Evolutionary conservation across 1,284 basidiomycete genomes (phyloP).

Genomic region (Rhodotorula sp.): DNA sequence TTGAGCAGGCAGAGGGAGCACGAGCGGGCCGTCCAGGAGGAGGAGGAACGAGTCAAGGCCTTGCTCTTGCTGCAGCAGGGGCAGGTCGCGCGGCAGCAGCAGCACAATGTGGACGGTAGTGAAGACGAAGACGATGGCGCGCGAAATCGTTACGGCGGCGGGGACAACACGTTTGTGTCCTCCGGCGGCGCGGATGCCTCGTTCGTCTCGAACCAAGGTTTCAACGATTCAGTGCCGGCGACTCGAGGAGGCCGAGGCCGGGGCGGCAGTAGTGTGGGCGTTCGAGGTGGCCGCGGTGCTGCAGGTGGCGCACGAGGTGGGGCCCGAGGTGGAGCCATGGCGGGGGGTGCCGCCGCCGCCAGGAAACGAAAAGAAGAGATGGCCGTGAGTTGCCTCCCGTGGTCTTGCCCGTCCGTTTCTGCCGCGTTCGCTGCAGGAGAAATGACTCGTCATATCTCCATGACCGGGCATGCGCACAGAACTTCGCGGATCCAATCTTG

Average conservation of each 20-base stretch:
- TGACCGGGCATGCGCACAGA: conserved; percentile 5
- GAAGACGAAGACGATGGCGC: conserved; percentile 1
- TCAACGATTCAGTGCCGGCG: not conserved
- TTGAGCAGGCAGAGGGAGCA: conserved; percentile 14
- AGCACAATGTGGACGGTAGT: not conserved
- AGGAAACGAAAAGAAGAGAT: conserved; percentile 38
- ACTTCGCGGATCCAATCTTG: conserved; percentile 40
- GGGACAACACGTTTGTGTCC: conserved; percentile 6
- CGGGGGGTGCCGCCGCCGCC: conserved; percentile 11
- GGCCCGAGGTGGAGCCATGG: conserved; percentile 6
- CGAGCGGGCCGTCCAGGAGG: not conserved
- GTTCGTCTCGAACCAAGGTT: conserved; percentile 31
- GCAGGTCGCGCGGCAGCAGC: not conserved
- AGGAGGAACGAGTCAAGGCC: conserved; percentile 1
- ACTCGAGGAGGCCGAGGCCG: not conserved
- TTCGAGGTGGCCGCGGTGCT: not conserved
- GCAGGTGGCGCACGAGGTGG: conserved; percentile 8
- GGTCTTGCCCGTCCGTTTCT: not conserved
- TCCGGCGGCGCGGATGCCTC: not conserved
- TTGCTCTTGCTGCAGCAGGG: not conserved
- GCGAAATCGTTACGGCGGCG: not conserved
- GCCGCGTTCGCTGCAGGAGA: no score
- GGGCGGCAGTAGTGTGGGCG: not conserved
- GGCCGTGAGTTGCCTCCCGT: conserved; percentile 16
- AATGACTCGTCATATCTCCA: no score